phyloP scores from a whole-genome alignment of 768 basidiomycete genomes.

The Agrocybe praecox region DNA sequence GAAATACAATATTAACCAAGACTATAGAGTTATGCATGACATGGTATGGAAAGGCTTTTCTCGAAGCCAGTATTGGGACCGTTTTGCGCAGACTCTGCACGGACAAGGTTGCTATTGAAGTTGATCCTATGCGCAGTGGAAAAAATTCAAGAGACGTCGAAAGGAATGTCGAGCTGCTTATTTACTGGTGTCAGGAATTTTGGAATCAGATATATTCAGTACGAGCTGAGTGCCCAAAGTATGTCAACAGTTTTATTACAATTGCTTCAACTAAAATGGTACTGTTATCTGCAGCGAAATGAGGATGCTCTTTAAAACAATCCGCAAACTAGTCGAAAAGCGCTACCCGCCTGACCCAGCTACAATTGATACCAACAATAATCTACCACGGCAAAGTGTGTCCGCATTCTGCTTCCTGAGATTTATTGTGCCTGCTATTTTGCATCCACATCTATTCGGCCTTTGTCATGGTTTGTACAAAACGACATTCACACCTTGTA shows the following conservation, averaged over 20 bases:
- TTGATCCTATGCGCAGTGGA: constrained; percentile 72
- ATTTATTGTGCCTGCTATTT: constrained; percentile 87
- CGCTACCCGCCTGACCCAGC: constrained; percentile 50
- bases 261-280: constrained; percentile 7
- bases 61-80: constrained; percentile 78
- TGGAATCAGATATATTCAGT: constrained; percentile 83
- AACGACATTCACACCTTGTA: background rate
- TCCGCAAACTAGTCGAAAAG: constrained; percentile 73
- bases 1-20: constrained; percentile 69
- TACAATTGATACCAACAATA: constrained; percentile 44
- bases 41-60: constrained; percentile 79
- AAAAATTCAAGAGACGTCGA: constrained; percentile 65
- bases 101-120: constrained; percentile 80
- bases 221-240: constrained; percentile 76
- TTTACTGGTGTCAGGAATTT: constrained; percentile 78
- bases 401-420: constrained; percentile 90
- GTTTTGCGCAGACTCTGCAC: constrained; percentile 69
- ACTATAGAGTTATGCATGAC: constrained; percentile 80
- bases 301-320: constrained; percentile 66
- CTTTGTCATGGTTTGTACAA: constrained; percentile 63
- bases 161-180: constrained; percentile 66
- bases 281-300: constrained; percentile 63
- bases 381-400: constrained; percentile 80
- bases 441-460: constrained; percentile 86
- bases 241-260: constrained; percentile 27